A percentile compares a stretch with the other conserved stretches of the same genome.
Evolutionary conservation across 2,329 filamentous ascomycete genomes (phyloP).

Genomic region (Epichloe hybrida): DNA sequence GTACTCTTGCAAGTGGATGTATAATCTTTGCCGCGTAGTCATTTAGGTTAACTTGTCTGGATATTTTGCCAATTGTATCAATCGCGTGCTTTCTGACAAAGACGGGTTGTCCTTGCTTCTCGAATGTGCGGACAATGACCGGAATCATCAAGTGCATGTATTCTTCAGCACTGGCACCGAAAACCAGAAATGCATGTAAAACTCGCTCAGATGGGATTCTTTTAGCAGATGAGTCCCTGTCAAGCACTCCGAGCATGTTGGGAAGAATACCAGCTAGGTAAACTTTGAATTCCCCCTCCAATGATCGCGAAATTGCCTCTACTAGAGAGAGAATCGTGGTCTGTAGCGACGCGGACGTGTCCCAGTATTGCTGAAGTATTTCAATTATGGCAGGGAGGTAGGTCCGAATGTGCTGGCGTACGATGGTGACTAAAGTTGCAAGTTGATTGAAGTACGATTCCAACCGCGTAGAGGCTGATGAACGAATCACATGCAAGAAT

Average conservation of each 20-base stretch:
- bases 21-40: constrained; percentile 96
- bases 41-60: constrained; percentile 90
- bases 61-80: constrained; percentile 87
- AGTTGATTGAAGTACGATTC: constrained; percentile 98
- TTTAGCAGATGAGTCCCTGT: constrained; percentile 65
- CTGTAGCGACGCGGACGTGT: constrained; percentile 65
- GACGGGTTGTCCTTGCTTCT: constrained; percentile 69
- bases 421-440: constrained; percentile 83
- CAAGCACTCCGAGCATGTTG: constrained; percentile 85
- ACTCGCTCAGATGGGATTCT: constrained; percentile 80
- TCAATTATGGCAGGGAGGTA: constrained; percentile 74
- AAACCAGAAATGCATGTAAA: constrained; percentile 87
- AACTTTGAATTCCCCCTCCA: constrained; percentile 98
- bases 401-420: constrained; percentile 88
- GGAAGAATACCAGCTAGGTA: constrained; percentile 82
- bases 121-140: constrained; percentile 86
- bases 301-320: constrained; percentile 81
- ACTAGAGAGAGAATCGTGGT: constrained; percentile 84
- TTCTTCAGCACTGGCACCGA: constrained; percentile 89
- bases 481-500: constrained; percentile 78
- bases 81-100: constrained; percentile 79
- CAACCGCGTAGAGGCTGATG: constrained; percentile 61
- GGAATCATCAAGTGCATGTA: constrained; percentile 99
- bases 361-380: constrained; percentile 84
- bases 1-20: constrained; percentile 75